Percentiles rank a stretch among this genome's conserved stretches.
Evolutionary conservation across 2,329 filamentous ascomycete genomes (phyloP).

Genomic region (Penicillium oxalicum): DNA sequence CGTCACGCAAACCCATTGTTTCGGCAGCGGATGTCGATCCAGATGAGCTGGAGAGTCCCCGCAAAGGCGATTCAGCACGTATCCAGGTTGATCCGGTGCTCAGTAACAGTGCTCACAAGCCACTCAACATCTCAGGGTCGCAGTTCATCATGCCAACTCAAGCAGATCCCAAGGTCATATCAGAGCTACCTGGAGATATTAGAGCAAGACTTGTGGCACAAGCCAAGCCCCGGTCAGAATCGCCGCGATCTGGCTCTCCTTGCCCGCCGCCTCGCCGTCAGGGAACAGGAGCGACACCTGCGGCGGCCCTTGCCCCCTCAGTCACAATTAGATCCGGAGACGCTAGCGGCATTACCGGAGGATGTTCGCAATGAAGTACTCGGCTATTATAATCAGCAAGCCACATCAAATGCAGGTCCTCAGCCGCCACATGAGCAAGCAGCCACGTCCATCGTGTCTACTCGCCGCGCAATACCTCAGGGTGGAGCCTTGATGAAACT

Average conservation of each 20-base stretch:
- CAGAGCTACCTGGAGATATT: slow-evolving; percentile 79
- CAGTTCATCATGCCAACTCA: slow-evolving; percentile 86
- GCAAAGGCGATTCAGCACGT: slow-evolving; percentile 31
- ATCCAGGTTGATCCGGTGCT: slow-evolving; percentile 28
- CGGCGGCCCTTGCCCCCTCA: slow-evolving; percentile 49
- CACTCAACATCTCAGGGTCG: slow-evolving; percentile 74
- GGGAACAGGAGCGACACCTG: slow-evolving; percentile 21
- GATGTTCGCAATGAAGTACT: slow-evolving; percentile 82
- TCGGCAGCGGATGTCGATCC: slow-evolving; percentile 33
- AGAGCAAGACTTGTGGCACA: slow-evolving; percentile 66
- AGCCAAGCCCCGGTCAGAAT: slow-evolving; percentile 26
- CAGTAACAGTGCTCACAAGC: slow-evolving; percentile 47
- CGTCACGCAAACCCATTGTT: slow-evolving; percentile 21
- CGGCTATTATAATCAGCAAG: slow-evolving; percentile 55
- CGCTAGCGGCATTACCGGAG: slow-evolving; percentile 74
- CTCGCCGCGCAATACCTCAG: slow-evolving; percentile 40
- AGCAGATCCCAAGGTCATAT: slow-evolving; percentile 72
- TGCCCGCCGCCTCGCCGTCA: slow-evolving; percentile 29
- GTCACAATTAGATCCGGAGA: slow-evolving; percentile 77
- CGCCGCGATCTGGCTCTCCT: slow-evolving; percentile 26
- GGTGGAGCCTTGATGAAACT: slow-evolving; percentile 16
- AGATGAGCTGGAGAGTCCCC: slow-evolving; percentile 45
- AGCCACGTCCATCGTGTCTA: slow-evolving; percentile 36
- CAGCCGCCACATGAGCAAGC: slow-evolving; percentile 24
- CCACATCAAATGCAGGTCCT: slow-evolving; percentile 10